Conservation (phyloP, 2,329 filamentous ascomycete species). For the Claviceps purpurea region DNA sequence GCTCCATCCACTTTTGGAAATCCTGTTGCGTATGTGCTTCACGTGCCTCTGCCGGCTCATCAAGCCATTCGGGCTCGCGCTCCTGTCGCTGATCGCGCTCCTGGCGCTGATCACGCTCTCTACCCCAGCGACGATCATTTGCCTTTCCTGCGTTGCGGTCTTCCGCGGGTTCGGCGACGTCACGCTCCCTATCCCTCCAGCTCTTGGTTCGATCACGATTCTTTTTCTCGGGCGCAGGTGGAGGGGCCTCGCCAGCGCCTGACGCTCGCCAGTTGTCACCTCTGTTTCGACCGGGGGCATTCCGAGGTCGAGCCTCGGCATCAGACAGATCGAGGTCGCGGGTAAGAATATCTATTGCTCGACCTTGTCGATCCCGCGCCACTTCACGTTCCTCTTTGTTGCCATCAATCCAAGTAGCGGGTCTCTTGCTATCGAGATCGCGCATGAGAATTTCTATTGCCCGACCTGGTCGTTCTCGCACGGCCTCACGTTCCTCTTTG, state of each 20-base stretch:
- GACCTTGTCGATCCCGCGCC: constrained; percentile 30
- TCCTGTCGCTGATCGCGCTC: constrained; percentile 50
- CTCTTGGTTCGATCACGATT: constrained; percentile 46
- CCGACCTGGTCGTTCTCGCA: constrained; percentile 33
- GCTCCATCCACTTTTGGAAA: constrained; percentile 88
- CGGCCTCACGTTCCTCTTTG: constrained; percentile 41
- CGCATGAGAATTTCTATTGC: constrained; percentile 36
- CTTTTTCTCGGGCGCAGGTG: constrained; percentile 23
- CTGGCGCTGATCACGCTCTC: constrained; percentile 42
- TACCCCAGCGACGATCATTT: constrained; percentile 40
- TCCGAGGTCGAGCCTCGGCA: constrained; percentile 44
- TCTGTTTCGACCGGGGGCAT: constrained; percentile 50
- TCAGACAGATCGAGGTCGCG: constrained; percentile 39
- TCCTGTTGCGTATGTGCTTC: constrained; percentile 75
- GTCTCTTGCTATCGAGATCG: constrained; percentile 27
- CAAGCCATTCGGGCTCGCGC: constrained; percentile 85
- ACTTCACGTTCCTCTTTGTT: constrained; percentile 41
- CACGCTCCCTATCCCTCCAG: constrained; percentile 42
- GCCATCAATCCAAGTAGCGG: constrained; percentile 23
- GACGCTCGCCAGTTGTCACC: constrained; percentile 66
- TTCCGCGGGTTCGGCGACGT: constrained; percentile 25
- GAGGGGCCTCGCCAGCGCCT: constrained; percentile 18
- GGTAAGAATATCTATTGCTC: constrained; percentile 36
- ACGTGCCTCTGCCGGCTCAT: constrained; percentile 55
- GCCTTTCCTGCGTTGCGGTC: constrained; percentile 44